A percentile compares a stretch with the other conserved stretches of the same genome.
These are phyloP conservation scores for Bertia moriformis DNA, from an alignment of 2,329 filamentous ascomycete genomes.

Conservation along the genomic window DNA sequence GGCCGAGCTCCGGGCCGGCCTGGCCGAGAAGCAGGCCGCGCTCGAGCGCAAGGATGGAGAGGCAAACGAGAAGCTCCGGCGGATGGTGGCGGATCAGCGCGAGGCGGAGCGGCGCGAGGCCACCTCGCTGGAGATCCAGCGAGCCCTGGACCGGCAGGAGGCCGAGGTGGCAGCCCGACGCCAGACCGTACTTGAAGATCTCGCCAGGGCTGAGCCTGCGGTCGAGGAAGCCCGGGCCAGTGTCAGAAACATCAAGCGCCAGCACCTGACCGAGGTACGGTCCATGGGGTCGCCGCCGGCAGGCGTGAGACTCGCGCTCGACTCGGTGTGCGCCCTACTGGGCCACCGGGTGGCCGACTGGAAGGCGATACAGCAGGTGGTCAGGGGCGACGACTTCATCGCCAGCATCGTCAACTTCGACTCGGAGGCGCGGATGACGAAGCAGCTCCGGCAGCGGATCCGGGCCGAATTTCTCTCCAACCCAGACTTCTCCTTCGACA, in stretches of 20 bases:
- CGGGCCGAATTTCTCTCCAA: constrained; percentile 80
- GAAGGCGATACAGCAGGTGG: constrained; percentile 78
- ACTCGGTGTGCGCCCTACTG: constrained; percentile 88
- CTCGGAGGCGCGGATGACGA: constrained; percentile 90
- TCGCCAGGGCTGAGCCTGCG: constrained; percentile 83
- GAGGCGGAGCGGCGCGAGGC: constrained; percentile 85
- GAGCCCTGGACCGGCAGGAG: constrained; percentile 78
- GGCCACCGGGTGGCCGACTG: constrained; percentile 82
- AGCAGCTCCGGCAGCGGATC: constrained; percentile 70
- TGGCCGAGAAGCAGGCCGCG: constrained; percentile 87
- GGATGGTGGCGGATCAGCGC: constrained; percentile 89
- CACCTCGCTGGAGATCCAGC: constrained; percentile 77
- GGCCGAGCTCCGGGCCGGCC: constrained; percentile 72
- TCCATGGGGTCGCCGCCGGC: constrained; percentile 88
- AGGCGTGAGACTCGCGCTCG: constrained; percentile 79
- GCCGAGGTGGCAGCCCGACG: constrained; percentile 69
- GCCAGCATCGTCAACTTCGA: constrained; percentile 94
- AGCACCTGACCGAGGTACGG: constrained; percentile 91
- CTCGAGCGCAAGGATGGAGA: constrained; percentile 87
- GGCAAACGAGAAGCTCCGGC: constrained; percentile 91
- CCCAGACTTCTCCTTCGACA: constrained; percentile 90
- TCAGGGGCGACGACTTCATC: constrained; percentile 91
- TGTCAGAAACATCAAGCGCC: constrained; percentile 95
- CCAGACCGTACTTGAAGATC: constrained; percentile 72
- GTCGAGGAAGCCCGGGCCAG: constrained; percentile 86